Percentiles rank a stretch among this genome's conserved stretches.
Evolutionary conservation across 2,329 filamentous ascomycete species (phyloP).

Genomic region (Geosmithia putterillii): DNA sequence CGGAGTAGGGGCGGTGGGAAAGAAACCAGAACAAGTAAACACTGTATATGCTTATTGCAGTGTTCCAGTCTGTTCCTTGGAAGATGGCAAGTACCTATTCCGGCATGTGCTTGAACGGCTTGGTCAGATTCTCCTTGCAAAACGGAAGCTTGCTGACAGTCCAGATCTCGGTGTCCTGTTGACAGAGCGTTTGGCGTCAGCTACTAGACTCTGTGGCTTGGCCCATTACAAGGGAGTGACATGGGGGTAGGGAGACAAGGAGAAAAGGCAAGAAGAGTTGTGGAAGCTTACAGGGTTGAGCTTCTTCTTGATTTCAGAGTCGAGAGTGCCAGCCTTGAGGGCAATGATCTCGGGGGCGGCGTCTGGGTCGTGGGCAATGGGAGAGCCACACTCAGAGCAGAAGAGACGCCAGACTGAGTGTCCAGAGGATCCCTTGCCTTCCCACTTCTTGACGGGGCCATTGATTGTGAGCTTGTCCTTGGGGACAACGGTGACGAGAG

Average conservation of each 20-base stretch:
- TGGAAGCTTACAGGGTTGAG: slow-evolving; percentile 44
- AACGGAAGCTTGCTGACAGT: slow-evolving; percentile 57
- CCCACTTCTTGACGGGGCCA: slow-evolving; percentile 53
- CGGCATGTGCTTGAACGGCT: slow-evolving; percentile 54
- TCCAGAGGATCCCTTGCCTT: slow-evolving; percentile 47
- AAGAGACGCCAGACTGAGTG: slow-evolving; percentile 55
- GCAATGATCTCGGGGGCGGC: slow-evolving; percentile 59
- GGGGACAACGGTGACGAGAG: slow-evolving; percentile 52
- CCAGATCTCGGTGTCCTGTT: slow-evolving; percentile 58
- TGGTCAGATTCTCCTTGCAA: slow-evolving; percentile 51
- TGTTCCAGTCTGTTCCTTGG: background rate
- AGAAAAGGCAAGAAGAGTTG: background rate
- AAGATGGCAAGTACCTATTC: slow-evolving; percentile 21
- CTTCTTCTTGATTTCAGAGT: slow-evolving; percentile 51
- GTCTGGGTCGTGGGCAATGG: slow-evolving; percentile 59
- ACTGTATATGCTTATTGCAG: too few relatives aligned
- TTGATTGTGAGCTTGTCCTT: slow-evolving; percentile 53
- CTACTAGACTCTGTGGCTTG: background rate
- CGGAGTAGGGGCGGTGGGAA: too few relatives aligned
- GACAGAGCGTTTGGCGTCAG: slow-evolving; percentile 4
- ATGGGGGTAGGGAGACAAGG: background rate
- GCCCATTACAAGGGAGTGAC: background rate
- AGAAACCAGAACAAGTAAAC: too few relatives aligned
- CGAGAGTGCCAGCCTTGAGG: slow-evolving; percentile 54
- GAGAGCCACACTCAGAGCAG: slow-evolving; percentile 57